These are phyloP conservation scores for Kodamaea suecica DNA, from an alignment of 1,139 yeast species.

Conservation along the genomic window DNA sequence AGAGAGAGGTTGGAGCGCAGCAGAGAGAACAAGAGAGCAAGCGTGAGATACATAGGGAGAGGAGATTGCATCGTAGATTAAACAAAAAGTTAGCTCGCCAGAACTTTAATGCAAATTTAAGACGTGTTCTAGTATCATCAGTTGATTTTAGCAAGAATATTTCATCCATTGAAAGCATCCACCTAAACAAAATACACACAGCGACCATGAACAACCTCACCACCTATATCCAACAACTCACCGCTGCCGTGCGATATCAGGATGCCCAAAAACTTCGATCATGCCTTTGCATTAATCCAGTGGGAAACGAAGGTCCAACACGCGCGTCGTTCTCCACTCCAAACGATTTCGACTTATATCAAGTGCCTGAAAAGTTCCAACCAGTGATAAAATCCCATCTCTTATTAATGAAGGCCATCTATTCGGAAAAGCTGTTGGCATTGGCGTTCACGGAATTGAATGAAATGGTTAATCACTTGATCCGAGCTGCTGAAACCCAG, in stretches of 20 bases:
- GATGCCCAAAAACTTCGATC: conserved; percentile 21
- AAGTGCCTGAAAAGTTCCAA: conserved; percentile 35
- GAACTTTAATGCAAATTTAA: too few species aligned
- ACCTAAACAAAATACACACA: background rate
- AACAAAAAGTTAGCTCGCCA: too few species aligned
- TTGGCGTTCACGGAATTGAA: conserved; percentile 38
- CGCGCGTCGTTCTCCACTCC: conserved; percentile 35
- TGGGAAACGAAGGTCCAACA: conserved; percentile 23
- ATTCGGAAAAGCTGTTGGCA: conserved; percentile 35
- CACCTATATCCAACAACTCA: conserved; percentile 21
- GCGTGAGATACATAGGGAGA: too few species aligned
- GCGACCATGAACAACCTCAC: background rate
- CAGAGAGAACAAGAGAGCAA: too few species aligned
- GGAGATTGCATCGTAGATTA: too few species aligned
- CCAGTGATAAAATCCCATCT: conserved; percentile 33
- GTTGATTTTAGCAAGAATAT: too few species aligned
- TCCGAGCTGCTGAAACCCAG: conserved; percentile 61
- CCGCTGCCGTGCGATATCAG: conserved; percentile 18
- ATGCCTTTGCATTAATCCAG: conserved; percentile 37
- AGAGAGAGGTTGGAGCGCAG: too few species aligned
- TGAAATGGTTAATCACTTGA: conserved; percentile 45
- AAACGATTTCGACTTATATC: conserved; percentile 40
- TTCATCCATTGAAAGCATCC: too few species aligned
- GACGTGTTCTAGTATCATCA: too few species aligned
- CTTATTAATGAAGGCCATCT: conserved; percentile 37